Evolutionary conservation across 768 basidiomycete species (phyloP).

Genomic region (Exidia glandulosa): DNA sequence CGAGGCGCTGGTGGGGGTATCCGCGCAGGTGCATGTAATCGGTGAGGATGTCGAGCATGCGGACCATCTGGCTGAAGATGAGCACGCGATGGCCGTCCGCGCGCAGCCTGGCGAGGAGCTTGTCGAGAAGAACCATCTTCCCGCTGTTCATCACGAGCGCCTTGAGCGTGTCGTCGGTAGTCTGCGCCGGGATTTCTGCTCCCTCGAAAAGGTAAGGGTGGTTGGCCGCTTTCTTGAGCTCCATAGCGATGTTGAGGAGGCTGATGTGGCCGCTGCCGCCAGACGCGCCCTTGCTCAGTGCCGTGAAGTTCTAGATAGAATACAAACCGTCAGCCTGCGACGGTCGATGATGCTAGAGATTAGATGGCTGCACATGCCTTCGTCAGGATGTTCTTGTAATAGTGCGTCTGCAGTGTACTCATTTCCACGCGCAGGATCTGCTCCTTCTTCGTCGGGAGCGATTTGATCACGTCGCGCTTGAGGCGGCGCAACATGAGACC

Average conservation of each 20-base stretch:
- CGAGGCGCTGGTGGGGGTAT: slow-evolving; percentile 87
- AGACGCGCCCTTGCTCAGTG: slow-evolving; percentile 79
- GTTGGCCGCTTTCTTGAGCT: slow-evolving; percentile 96
- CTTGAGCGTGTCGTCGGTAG: slow-evolving; percentile 73
- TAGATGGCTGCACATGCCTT: slow-evolving; percentile 39
- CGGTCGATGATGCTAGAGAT: slow-evolving; percentile 1
- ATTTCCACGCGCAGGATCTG: slow-evolving; percentile 96
- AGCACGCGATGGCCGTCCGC: slow-evolving; percentile 92
- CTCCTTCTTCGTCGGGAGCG: slow-evolving; percentile 95
- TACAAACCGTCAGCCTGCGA: background rate
- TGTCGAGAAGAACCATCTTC: slow-evolving; percentile 97
- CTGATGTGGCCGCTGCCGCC: slow-evolving; percentile 81
- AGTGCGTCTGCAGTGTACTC: slow-evolving; percentile 91
- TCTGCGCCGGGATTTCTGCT: slow-evolving; percentile 58
- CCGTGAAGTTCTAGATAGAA: slow-evolving; percentile 77
- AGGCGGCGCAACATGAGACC: slow-evolving; percentile 88
- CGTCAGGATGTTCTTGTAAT: slow-evolving; percentile 96
- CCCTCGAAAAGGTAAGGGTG: slow-evolving; percentile 98
- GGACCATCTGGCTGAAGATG: slow-evolving; percentile 99
- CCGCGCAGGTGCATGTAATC: slow-evolving; percentile 90
- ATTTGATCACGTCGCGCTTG: slow-evolving; percentile 93
- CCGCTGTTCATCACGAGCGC: slow-evolving; percentile 98
- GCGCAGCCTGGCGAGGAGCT: slow-evolving; percentile 80
- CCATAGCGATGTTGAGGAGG: slow-evolving; percentile 96
- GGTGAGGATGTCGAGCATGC: slow-evolving; percentile 95